Base-by-base conservation (phyloP, 2,329 filamentous ascomycete species). In the Cladosporium sphaerospermum region DNA sequence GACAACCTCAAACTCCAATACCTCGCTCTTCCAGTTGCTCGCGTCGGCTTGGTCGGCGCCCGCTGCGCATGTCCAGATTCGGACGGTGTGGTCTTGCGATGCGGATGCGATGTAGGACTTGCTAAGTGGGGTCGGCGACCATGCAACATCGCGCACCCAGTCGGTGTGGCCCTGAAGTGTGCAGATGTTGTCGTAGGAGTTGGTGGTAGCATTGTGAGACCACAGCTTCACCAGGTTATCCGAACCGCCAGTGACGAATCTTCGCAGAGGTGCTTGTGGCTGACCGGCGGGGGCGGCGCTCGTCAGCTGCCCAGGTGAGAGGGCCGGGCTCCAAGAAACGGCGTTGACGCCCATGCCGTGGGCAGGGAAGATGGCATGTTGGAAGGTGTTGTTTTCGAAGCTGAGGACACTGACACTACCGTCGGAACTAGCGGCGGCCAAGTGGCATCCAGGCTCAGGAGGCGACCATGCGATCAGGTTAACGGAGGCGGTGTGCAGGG, bases 401-500 rank as follows among this genome's bases (percentile, higher is more conserved):
- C 96, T 93, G 66, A 99, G 83, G 3, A 97, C 90, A 62, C 84
- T 89, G 64, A 97, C 90, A 69, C 88, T 87, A 67, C 93, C 93
- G 69, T 99, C 93, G 13, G 88, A 95, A 9, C 88, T 95, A 45
- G 93, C 93, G 71, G 90, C 96, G 52, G 93, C 93, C 51, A 99
- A 85, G 49, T 97, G 81, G 71, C 93, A 97, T 64, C 93, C 93
- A 10, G 86, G 86, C 73, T 97, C 93, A 67, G 96, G 92, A 0
- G 93, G 93, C n/a, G 91, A 88, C 93, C 93, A 99, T 33, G 91
- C 85, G 46, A 99, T 89, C 65, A 95, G 88, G 77, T 99, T 99
- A 65, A 99, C 93, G 48, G 87, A 93, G 46, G 92, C 92, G 71
- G 92, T 95, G 82, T 97, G 92, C 52, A 92, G 81, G 57, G 88